These are phyloP conservation scores for Nannizziopsis arthrosporioides DNA, from an alignment of 2,329 filamentous ascomycete species.

Conservation along the genomic window DNA sequence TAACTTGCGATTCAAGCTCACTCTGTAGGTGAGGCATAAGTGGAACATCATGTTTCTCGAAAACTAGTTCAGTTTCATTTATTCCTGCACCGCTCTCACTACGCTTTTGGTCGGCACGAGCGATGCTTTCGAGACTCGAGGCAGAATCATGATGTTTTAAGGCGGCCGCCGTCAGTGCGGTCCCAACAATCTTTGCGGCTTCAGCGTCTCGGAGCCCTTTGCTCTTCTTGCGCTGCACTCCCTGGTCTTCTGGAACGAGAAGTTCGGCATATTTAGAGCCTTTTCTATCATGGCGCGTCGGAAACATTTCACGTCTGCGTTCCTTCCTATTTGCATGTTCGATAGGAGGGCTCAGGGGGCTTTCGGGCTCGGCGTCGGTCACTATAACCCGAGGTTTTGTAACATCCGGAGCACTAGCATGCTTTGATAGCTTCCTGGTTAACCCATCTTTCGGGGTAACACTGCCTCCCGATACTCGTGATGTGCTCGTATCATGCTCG, in stretches of 20 bases:
- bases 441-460: conserved; percentile 45
- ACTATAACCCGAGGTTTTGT: conserved; percentile 51
- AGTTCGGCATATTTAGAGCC: conserved; percentile 38
- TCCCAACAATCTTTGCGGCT: conserved; percentile 45
- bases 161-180: conserved; percentile 50
- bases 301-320: conserved; percentile 43
- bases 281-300: conserved; percentile 37
- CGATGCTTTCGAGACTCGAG: conserved; percentile 40
- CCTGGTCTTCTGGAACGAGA: conserved; percentile 41
- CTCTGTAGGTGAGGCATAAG: conserved; percentile 75
- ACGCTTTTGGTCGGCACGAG: conserved; percentile 32
- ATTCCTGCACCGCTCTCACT: conserved; percentile 38
- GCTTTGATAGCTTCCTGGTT: conserved; percentile 43
- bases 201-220: conserved; percentile 45
- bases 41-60: conserved; percentile 50
- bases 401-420: conserved; percentile 50
- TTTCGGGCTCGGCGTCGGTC: conserved; percentile 38
- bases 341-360: conserved; percentile 13
- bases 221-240: conserved; percentile 43
- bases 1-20: conserved; percentile 76
- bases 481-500: conserved; percentile 51
- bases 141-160: conserved; percentile 55
- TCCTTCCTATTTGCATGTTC: conserved; percentile 40
- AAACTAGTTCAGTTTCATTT: conserved; percentile 41
- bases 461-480: conserved; percentile 44